These are phyloP conservation scores for Alternaria longipes DNA, from an alignment of 2,329 filamentous ascomycete genomes.

Conservation along the genomic window DNA sequence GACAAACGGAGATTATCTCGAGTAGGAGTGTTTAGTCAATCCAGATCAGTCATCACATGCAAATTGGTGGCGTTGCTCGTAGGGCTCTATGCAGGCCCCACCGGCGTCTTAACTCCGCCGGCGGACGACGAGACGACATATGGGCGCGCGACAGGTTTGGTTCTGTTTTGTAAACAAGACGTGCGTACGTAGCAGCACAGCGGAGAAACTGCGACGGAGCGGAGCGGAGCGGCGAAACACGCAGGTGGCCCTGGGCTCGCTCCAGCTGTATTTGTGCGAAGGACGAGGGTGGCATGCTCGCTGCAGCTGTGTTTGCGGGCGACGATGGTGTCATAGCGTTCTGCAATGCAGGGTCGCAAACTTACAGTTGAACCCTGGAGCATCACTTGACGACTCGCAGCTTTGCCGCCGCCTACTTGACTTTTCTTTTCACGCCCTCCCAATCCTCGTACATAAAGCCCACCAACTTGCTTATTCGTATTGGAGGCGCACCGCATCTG, in stretches of 20 bases:
- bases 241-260: neutral
- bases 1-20: conserved; percentile 64
- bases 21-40: conserved; percentile 39
- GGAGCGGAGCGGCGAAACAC: neutral
- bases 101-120: neutral
- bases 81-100: too few relatives aligned
- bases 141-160: conserved; percentile 2
- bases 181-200: conserved; percentile 23
- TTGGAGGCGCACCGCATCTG: conserved; percentile 14
- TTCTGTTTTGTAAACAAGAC: conserved; percentile 19
- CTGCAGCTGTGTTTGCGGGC: conserved; percentile 3
- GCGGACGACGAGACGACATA: conserved; percentile 1
- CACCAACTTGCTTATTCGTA: conserved; percentile 1
- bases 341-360: neutral
- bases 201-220: conserved; percentile 4
- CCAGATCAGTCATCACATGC: neutral
- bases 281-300: conserved; percentile 23
- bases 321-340: conserved; percentile 36
- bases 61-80: neutral
- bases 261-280: neutral
- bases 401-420: neutral
- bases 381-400: conserved; percentile 14
- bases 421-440: neutral
- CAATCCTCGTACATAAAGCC: neutral
- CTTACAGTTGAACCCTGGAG: conserved; percentile 18